Conservation (phyloP, 495 filamentous ascomycete genomes). For the Hypoxylon perforatum region DNA sequence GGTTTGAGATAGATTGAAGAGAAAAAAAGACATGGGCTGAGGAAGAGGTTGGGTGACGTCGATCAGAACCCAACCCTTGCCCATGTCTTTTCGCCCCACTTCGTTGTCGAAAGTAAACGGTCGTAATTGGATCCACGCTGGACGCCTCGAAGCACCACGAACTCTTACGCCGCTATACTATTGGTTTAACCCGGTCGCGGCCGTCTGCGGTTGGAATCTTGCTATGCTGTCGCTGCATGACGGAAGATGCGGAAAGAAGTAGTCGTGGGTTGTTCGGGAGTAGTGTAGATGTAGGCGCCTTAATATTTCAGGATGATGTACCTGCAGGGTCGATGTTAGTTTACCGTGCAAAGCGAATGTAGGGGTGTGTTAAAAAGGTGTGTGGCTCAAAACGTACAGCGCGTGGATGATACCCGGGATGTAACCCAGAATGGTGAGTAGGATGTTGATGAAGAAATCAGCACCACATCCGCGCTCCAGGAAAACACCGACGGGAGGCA, state of each 20-base stretch:
- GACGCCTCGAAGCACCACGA: conserved; percentile 31
- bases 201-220: conserved; percentile 25
- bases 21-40: no score
- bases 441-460: conserved; percentile 88
- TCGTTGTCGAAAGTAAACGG: conserved; percentile 9
- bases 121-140: conserved; percentile 32
- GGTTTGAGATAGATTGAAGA: conserved; percentile 7
- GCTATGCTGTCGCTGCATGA: conserved; percentile 32
- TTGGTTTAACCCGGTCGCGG: conserved; percentile 27
- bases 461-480: conserved; percentile 85
- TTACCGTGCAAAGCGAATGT: background rate
- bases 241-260: conserved; percentile 14
- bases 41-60: conserved; percentile 34
- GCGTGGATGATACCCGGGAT: conserved; percentile 81
- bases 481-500: conserved; percentile 92
- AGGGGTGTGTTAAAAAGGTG: conserved; percentile 2
- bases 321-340: conserved; percentile 17
- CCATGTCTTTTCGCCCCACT: conserved; percentile 7
- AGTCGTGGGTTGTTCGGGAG: conserved; percentile 36
- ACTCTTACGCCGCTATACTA: conserved; percentile 19
- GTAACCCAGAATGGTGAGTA: conserved; percentile 84
- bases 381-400: conserved; percentile 67
- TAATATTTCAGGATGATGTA: no score
- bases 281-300: conserved; percentile 54
- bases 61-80: conserved; percentile 24